Percentiles rank a stretch among this genome's conserved stretches.
phyloP scores from a whole-genome alignment of 1,139 yeast species.

The Yamadazyma sp. region DNA sequence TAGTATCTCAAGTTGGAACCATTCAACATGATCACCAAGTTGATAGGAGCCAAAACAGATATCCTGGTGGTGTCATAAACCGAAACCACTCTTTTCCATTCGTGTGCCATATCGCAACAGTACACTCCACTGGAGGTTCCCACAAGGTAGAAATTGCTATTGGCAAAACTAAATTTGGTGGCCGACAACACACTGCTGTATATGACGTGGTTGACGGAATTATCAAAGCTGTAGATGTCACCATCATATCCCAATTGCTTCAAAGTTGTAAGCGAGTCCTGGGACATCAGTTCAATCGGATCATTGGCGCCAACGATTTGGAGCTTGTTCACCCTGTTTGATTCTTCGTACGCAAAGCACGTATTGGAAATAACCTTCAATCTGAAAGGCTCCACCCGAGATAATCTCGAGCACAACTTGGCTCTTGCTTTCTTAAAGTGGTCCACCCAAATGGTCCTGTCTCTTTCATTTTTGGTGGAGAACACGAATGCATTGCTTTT shows the following conservation, averaged over 20 bases:
- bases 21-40: slow-evolving; percentile 59
- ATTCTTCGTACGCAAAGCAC: slow-evolving; percentile 63
- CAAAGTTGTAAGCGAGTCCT: slow-evolving; percentile 23
- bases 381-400: slow-evolving; percentile 54
- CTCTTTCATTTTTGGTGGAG: slow-evolving; percentile 52
- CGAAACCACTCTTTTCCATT: slow-evolving; percentile 64
- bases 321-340: slow-evolving; percentile 52
- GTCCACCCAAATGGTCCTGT: slow-evolving; percentile 60
- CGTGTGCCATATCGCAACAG: slow-evolving; percentile 47
- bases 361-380: slow-evolving; percentile 56
- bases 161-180: slow-evolving; percentile 27
- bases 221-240: slow-evolving; percentile 27
- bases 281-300: slow-evolving; percentile 53
- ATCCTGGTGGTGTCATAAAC: slow-evolving; percentile 59
- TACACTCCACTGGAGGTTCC: slow-evolving; percentile 43
- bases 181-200: slow-evolving; percentile 29
- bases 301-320: slow-evolving; percentile 66
- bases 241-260: slow-evolving; percentile 23
- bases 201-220: slow-evolving; percentile 26
- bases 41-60: slow-evolving; percentile 56
- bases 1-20: slow-evolving; percentile 62
- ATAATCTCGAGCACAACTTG: slow-evolving; percentile 45
- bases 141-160: slow-evolving; percentile 27
- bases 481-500: slow-evolving; percentile 52
- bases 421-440: slow-evolving; percentile 56